A percentile compares a stretch with the other conserved stretches of the same genome.
Evolutionary conservation across 169 alveolate species (phyloP).

Genomic region (Cryptosporidium viatorum): DNA sequence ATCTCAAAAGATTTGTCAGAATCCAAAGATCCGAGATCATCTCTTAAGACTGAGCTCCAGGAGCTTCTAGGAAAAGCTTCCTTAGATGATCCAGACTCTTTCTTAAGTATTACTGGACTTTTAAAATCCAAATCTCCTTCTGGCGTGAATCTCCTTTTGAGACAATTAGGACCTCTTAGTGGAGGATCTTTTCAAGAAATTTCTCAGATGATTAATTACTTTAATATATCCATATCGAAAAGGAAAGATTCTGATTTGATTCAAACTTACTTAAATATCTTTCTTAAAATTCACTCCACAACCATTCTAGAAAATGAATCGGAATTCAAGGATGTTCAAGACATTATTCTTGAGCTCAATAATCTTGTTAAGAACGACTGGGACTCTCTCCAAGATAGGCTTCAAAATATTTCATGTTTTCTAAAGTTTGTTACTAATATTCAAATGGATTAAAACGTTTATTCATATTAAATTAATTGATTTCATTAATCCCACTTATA

Average conservation of each 20-base stretch:
- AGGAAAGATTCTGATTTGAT: constrained; percentile 52
- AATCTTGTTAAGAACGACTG: constrained; percentile 15
- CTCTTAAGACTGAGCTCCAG: constrained; percentile 55
- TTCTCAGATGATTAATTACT: constrained; percentile 29
- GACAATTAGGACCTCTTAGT: constrained; percentile 67
- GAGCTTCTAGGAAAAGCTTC: neutral
- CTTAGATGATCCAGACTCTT: neutral
- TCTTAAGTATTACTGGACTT: constrained; percentile 15
- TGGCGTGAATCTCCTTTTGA: constrained; percentile 48
- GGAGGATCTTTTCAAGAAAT: constrained; percentile 58
- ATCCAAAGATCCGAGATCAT: neutral
- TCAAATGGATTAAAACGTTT: constrained; percentile 52
- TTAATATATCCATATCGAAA: constrained; percentile 16
- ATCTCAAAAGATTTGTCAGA: constrained; percentile 1
- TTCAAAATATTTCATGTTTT: constrained; percentile 63
- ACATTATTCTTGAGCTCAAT: constrained; percentile 7
- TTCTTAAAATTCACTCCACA: constrained; percentile 36
- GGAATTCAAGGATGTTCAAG: neutral
- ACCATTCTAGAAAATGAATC: constrained; percentile 24
- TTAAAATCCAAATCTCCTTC: constrained; percentile 71
- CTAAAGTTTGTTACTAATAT: constrained; percentile 67
- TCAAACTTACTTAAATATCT: constrained; percentile 47
- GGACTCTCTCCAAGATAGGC: constrained; percentile 52
- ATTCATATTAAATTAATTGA: too few relatives aligned
- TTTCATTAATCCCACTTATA: too few relatives aligned